Conservation (phyloP, 176 grass and related monocot genomes). For the Rhynchospora breviuscula region DNA sequence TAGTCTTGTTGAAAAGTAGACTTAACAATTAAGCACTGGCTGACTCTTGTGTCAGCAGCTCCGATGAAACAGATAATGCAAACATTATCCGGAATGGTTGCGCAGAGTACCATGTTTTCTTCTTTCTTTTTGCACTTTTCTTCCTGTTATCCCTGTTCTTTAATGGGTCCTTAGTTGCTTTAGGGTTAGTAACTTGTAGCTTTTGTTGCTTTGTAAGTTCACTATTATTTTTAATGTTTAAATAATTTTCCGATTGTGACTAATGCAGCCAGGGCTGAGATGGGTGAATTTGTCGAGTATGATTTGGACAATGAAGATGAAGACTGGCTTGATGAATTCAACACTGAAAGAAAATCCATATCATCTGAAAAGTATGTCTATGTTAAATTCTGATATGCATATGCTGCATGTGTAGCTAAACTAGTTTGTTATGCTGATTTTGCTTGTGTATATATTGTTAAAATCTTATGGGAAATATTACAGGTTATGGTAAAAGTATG, state of each 20-base stretch:
- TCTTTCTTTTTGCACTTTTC: background rate
- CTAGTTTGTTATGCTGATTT: background rate
- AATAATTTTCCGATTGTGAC: constrained; percentile 25
- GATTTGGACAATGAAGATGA: constrained; percentile 97
- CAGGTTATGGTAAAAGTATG: background rate
- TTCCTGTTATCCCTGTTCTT: background rate
- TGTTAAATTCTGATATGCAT: background rate
- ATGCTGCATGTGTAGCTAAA: background rate
- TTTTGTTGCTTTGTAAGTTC: background rate
- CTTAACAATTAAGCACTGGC: background rate
- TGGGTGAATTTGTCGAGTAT: constrained; percentile 91
- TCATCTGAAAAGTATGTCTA: constrained; percentile 78
- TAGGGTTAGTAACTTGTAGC: background rate
- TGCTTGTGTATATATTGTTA: background rate
- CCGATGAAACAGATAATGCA: background rate
- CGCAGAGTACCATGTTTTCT: background rate
- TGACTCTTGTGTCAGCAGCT: background rate
- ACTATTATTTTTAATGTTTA: background rate
- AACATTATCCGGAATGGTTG: background rate
- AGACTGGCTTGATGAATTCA: constrained; percentile 91
- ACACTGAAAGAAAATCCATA: constrained; percentile 77
- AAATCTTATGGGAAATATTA: background rate
- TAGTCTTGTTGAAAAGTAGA: background rate
- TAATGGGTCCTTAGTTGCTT: background rate
- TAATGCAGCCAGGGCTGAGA: constrained; percentile 82